Conservation (phyloP, 495 filamentous ascomycete genomes). For the Chaetomidium leptoderma region DNA sequence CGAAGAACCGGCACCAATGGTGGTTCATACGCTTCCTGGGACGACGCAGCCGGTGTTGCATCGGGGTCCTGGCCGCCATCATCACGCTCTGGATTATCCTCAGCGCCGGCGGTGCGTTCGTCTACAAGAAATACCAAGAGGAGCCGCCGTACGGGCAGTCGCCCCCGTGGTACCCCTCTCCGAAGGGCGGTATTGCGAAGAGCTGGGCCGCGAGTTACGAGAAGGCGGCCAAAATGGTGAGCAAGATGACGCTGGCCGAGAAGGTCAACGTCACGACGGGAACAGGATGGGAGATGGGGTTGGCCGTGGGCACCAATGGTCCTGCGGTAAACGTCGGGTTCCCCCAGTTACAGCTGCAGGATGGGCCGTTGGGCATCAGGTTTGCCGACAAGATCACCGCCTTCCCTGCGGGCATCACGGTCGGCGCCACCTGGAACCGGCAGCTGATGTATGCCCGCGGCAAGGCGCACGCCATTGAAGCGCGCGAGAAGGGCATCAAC, state of each 20-base stretch:
- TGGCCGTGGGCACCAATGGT: constrained; percentile 87
- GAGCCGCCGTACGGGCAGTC: constrained; percentile 51
- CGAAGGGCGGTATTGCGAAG: constrained; percentile 68
- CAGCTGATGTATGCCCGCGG: constrained; percentile 66
- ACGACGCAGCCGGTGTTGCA: constrained; percentile 35
- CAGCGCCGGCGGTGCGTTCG: constrained; percentile 36
- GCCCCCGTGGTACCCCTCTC: constrained; percentile 81
- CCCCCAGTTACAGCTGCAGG: constrained; percentile 82
- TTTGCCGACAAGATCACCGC: constrained; percentile 61
- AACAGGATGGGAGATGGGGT: constrained; percentile 83
- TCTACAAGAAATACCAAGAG: constrained; percentile 40
- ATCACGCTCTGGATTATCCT: constrained; percentile 34
- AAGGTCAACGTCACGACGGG: constrained; percentile 96
- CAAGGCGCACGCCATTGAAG: constrained; percentile 63
- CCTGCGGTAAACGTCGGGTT: constrained; percentile 67
- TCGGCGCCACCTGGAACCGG: constrained; percentile 59
- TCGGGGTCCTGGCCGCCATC: constrained; percentile 28
- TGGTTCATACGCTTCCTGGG: constrained; percentile 27
- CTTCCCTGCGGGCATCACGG: constrained; percentile 64
- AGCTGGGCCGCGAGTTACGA: constrained; percentile 74
- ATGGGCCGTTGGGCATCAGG: constrained; percentile 68
- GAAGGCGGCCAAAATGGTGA: constrained; percentile 75
- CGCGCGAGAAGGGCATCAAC: constrained; percentile 67
- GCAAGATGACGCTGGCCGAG: constrained; percentile 77
- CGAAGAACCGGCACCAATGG: constrained; percentile 13